Evolutionary conservation across 148 eudicot genomes (phyloP), one percentile per base, ranked within the genome.

Genomic region (Camellia sinensis): DNA sequence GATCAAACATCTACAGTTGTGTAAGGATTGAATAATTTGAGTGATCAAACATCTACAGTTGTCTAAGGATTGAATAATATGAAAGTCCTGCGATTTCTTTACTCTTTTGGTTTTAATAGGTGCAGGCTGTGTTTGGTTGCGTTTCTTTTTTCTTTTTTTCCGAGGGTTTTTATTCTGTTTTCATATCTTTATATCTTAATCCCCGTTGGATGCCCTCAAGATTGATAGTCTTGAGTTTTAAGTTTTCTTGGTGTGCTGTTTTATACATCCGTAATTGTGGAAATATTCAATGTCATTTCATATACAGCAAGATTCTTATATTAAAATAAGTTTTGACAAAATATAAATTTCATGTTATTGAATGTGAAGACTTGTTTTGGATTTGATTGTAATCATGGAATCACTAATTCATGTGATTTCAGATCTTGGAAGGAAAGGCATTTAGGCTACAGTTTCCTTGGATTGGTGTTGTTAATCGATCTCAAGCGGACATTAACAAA

Each of bases 401-500:
- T 29, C 1, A 5, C 44, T 37, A 17, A 71, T 53, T 37, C 10
- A 65, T 43, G 0, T 70, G 71, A 70, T 69, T 57, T 57, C 48
- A 78, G 87, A 76, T 81, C 17, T 67, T 84, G 73, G 85, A 81
- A 74, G 87, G 87, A 50, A 84, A 78, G 73, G n/a, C 86, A 56
- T 81, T 73, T 61, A 77, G 37, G 57, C 84, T 84, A 50, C 83
- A 84, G 61, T 76, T 52, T 52, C 86, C 86, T 54, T 84, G 86
- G 86, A 76, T 84, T 60, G 86, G 86, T 22, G 70, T 84, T 1
- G 87, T 84, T 48, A 84, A 84, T 52, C 87, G 84, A 2, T 84
- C 87, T 46, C 87, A 84, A 73, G 84, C 81, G 21, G 87, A 84
- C 74, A 84, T 84, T 13, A 84, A 84, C 75, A 81, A 56, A 61